These are phyloP conservation scores for Clarkia xantiana DNA, from an alignment of 345 rosid species.

Conservation along the genomic window DNA sequence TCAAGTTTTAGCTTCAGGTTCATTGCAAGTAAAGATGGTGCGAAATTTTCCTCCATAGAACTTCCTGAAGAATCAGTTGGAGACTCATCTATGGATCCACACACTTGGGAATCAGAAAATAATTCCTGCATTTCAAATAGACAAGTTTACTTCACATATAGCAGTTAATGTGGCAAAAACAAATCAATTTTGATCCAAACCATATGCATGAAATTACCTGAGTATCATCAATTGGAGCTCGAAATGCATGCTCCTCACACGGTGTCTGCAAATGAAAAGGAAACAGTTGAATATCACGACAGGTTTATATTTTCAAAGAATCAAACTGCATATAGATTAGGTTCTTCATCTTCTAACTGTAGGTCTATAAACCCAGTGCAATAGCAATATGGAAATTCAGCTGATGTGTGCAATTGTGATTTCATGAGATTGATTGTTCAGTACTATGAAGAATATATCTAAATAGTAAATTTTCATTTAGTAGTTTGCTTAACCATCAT, in stretches of 20 bases:
- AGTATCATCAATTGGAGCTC: conserved; percentile 39
- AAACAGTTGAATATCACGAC: conserved; percentile 1
- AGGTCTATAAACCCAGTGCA: not conserved
- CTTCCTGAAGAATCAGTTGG: conserved; percentile 33
- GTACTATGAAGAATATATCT: too few relatives aligned
- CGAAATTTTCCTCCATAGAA: conserved; percentile 47
- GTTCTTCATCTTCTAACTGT: not conserved
- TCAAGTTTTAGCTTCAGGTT: conserved; percentile 65
- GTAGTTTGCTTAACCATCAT: too few relatives aligned
- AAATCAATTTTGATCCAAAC: conserved; percentile 1
- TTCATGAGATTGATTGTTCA: too few relatives aligned
- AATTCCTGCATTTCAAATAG: conserved; percentile 34
- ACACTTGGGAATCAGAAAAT: conserved; percentile 30
- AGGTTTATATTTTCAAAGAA: not conserved
- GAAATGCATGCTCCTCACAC: conserved; percentile 23
- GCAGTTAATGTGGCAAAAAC: not conserved
- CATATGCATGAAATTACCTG: conserved; percentile 24
- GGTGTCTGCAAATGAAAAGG: conserved; percentile 19
- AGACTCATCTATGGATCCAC: conserved; percentile 29
- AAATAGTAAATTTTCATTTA: too few relatives aligned
- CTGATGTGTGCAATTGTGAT: too few relatives aligned
- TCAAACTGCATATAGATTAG: not conserved
- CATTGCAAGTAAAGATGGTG: conserved; percentile 56
- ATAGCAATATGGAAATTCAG: not conserved
- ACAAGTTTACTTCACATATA: not conserved